A percentile compares a stretch with the other conserved stretches of the same genome.
phyloP scores from a whole-genome alignment of 2,329 filamentous ascomycete genomes.

The Thelonectria blattea region DNA sequence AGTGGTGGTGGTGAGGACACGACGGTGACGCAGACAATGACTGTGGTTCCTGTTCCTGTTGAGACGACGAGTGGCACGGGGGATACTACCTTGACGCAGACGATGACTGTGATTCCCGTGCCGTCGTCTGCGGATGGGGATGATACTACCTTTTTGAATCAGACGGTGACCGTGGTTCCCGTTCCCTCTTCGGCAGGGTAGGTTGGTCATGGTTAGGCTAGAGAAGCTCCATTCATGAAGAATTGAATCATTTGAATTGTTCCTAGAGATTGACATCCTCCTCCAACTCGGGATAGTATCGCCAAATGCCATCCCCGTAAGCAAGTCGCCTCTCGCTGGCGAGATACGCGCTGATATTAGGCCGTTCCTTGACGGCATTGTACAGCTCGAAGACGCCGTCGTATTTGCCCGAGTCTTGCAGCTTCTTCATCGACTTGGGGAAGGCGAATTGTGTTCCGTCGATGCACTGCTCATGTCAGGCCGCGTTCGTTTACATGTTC shows the following conservation, averaged over 20 bases:
- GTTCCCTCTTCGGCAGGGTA: no score
- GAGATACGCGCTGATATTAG: slow-evolving; percentile 72
- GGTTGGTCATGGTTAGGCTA: no score
- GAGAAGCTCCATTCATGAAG: no score
- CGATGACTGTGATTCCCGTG: no score
- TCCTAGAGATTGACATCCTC: slow-evolving; percentile 34
- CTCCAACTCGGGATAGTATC: slow-evolving; percentile 77
- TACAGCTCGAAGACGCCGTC: slow-evolving; percentile 68
- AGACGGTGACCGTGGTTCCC: no score
- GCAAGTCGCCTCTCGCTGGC: slow-evolving; percentile 65
- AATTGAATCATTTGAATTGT: not conserved
- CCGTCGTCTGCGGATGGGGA: no score
- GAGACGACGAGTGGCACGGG: no score
- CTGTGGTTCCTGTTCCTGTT: no score
- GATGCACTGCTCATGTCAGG: slow-evolving; percentile 48
- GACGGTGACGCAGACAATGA: no score
- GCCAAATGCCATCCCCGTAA: slow-evolving; percentile 71
- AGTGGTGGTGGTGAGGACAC: no score
- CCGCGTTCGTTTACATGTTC: not conserved
- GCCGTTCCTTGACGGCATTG: slow-evolving; percentile 65
- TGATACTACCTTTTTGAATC: no score
- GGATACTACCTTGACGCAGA: no score
- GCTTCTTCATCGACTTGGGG: slow-evolving; percentile 66
- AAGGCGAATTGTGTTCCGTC: slow-evolving; percentile 71
- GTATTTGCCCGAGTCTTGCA: slow-evolving; percentile 63